Conservation (phyloP, 1,284 basidiomycete genomes). For the Thelephora terrestris region DNA sequence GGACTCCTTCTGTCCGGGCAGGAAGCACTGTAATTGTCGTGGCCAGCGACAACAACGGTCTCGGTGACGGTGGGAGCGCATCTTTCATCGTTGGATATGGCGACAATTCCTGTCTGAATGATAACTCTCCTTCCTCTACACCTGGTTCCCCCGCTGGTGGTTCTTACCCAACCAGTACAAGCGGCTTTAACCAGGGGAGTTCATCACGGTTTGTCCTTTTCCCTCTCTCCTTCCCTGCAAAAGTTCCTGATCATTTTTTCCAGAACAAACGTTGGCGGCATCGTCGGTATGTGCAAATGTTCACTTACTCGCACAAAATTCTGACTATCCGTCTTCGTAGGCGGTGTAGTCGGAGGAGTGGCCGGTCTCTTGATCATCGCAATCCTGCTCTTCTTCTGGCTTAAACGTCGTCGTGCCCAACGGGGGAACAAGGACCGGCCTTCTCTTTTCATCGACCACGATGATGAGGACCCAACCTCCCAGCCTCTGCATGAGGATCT, state of each 20-base stretch:
- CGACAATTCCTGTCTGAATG: constrained; percentile 43
- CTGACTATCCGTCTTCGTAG: constrained; percentile 14
- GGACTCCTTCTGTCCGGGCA: constrained; percentile 50
- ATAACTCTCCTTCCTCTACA: constrained; percentile 61
- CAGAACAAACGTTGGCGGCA: constrained; percentile 44
- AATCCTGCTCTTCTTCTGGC: constrained; percentile 39
- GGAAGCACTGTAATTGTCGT: constrained; percentile 57
- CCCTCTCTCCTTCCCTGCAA: background rate
- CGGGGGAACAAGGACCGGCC: constrained; percentile 39
- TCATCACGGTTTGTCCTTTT: constrained; percentile 1
- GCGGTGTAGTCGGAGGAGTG: constrained; percentile 59
- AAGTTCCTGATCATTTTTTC: background rate
- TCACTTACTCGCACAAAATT: background rate
- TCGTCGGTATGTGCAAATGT: constrained; percentile 35
- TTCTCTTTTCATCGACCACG: constrained; percentile 52
- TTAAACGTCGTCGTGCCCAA: constrained; percentile 34
- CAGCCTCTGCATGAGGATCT: constrained; percentile 29
- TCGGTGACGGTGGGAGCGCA: constrained; percentile 57
- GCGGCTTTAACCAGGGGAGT: constrained; percentile 13
- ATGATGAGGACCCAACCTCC: constrained; percentile 12
- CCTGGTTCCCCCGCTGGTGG: constrained; percentile 69
- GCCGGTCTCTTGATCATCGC: constrained; percentile 33
- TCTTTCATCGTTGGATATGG: constrained; percentile 43
- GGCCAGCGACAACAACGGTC: constrained; percentile 55
- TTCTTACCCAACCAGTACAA: constrained; percentile 49